Percentiles rank a stretch among this genome's conserved stretches.
Conservation (phyloP, 345 rosid genomes). For the Euphorbia peplus region DNA sequence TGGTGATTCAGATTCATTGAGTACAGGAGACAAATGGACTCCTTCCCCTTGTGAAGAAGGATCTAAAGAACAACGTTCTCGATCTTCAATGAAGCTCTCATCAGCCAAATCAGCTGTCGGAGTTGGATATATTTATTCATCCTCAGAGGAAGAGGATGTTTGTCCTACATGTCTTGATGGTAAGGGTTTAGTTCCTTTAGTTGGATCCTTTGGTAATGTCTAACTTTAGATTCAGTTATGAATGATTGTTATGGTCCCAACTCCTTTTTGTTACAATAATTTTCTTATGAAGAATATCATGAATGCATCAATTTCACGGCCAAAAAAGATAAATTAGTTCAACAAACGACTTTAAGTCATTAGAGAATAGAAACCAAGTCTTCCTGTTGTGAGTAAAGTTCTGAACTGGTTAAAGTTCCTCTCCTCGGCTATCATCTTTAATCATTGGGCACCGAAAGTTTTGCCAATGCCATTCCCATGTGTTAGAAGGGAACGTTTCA, state of each 20-base stretch:
- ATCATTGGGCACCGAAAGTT: neutral
- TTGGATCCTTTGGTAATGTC: neutral
- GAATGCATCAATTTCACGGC: neutral
- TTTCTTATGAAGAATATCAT: neutral
- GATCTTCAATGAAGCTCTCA: constrained; percentile 48
- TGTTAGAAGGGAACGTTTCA: neutral
- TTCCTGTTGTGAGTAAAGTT: neutral
- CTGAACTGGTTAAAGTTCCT: neutral
- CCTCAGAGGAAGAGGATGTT: constrained; percentile 84
- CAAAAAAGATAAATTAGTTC: neutral
- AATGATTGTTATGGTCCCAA: neutral
- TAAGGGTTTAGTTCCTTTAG: constrained; percentile 29
- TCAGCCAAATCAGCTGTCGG: constrained; percentile 42
- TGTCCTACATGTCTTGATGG: constrained; percentile 99
- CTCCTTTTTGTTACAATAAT: neutral
- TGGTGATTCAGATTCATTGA: constrained; percentile 55
- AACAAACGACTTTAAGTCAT: neutral
- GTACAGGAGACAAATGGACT: constrained; percentile 63
- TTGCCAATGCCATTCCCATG: neutral
- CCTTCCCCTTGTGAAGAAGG: constrained; percentile 55
- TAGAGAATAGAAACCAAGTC: neutral
- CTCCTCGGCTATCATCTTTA: neutral
- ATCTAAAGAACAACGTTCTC: constrained; percentile 51
- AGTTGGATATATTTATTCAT: constrained; percentile 43
- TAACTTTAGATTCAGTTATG: neutral